These are phyloP conservation scores for Musa troglodytarum DNA, from an alignment of 176 grass and related monocot genomes.

Conservation along the genomic window DNA sequence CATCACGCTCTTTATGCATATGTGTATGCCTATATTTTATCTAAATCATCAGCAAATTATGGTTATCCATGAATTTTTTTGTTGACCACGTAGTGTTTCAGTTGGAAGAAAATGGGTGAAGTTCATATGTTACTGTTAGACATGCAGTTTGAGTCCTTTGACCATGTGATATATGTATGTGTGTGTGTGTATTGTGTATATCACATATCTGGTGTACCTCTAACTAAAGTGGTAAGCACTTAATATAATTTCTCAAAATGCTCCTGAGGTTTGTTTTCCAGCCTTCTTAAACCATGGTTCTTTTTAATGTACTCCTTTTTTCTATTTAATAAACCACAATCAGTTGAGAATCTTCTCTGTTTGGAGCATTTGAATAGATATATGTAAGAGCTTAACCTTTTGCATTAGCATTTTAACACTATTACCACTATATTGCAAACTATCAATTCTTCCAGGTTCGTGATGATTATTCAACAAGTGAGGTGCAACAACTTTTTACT, in stretches of 20 bases:
- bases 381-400: background rate
- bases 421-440: background rate
- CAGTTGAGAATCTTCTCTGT: background rate
- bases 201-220: no score
- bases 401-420: background rate
- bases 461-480: conserved; percentile 36
- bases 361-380: background rate
- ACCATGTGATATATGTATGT: no score
- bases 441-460: conserved; percentile 34
- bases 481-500: conserved; percentile 36
- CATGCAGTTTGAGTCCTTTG: no score
- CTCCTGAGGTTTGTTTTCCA: no score
- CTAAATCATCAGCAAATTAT: background rate
- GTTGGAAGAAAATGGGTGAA: no score
- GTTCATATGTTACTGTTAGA: no score
- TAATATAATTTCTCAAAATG: no score
- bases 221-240: no score
- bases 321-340: background rate
- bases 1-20: background rate
- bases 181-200: no score
- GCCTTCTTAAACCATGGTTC: background rate
- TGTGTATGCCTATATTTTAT: background rate
- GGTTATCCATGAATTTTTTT: no score
- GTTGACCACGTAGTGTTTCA: no score
- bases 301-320: background rate